These are phyloP conservation scores for Podospora appendiculata DNA, from an alignment of 495 filamentous ascomycete genomes.

Conservation along the genomic window DNA sequence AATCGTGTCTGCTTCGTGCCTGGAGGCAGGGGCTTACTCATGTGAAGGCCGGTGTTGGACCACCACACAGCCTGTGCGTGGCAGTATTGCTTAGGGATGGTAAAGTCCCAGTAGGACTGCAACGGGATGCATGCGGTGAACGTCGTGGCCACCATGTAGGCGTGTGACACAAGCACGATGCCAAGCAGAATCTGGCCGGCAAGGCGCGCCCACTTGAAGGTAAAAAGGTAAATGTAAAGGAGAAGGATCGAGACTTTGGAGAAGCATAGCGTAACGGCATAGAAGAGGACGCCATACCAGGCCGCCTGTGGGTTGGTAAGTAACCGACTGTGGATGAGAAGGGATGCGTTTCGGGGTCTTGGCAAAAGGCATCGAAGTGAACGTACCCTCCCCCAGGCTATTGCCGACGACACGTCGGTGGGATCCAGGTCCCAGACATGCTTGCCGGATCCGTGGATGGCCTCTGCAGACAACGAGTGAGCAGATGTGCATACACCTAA, in stretches of 20 bases:
- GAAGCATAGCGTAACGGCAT: slow-evolving; percentile 20
- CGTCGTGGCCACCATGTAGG: slow-evolving; percentile 18
- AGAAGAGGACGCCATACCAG: slow-evolving; percentile 24
- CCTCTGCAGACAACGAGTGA: slow-evolving; percentile 10
- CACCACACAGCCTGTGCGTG: slow-evolving; percentile 22
- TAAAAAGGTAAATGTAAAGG: slow-evolving; percentile 34
- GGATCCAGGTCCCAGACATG: slow-evolving; percentile 25
- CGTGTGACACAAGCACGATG: slow-evolving; percentile 13
- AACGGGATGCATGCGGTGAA: slow-evolving; percentile 24
- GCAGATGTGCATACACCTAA: background rate
- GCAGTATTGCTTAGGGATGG: slow-evolving; percentile 13
- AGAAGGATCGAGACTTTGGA: slow-evolving; percentile 20
- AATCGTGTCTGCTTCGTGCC: background rate
- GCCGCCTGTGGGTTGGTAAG: slow-evolving; percentile 9
- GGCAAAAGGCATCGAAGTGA: background rate
- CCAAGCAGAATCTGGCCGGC: slow-evolving; percentile 21
- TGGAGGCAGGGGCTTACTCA: slow-evolving; percentile 7
- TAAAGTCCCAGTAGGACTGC: slow-evolving; percentile 22
- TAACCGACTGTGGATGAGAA: background rate
- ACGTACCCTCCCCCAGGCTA: slow-evolving; percentile 20
- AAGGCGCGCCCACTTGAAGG: slow-evolving; percentile 23
- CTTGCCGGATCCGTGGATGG: slow-evolving; percentile 15
- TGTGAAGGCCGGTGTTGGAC: slow-evolving; percentile 27
- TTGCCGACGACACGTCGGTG: slow-evolving; percentile 5
- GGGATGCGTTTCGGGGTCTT: no score